Evolutionary conservation across 495 filamentous ascomycete genomes (phyloP).

Genomic region (Cudoniella acicularis): DNA sequence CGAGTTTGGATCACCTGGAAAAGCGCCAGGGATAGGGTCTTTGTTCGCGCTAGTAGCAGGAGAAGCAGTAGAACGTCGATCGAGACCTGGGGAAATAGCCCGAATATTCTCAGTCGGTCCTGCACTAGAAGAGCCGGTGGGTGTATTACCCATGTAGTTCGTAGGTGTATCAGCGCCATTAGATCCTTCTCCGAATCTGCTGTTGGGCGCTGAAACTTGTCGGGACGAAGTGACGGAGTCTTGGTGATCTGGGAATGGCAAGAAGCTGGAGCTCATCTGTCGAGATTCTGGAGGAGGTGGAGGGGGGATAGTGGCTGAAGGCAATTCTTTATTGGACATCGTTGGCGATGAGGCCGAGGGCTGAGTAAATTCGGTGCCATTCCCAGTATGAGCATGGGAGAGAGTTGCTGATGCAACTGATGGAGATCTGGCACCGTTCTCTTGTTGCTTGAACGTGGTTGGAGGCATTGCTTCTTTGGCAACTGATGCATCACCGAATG

Average conservation of each 20-base stretch:
- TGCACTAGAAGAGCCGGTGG: constrained; percentile 28
- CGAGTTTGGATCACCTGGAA: constrained; percentile 53
- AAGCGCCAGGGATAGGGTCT: constrained; percentile 51
- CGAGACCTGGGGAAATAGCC: constrained; percentile 26
- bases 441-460: constrained; percentile 66
- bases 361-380: constrained; percentile 13
- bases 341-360: constrained; percentile 16
- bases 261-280: constrained; percentile 68
- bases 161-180: constrained; percentile 57
- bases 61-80: constrained; percentile 24
- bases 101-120: constrained; percentile 22
- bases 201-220: constrained; percentile 75
- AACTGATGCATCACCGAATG: constrained; percentile 45
- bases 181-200: constrained; percentile 57
- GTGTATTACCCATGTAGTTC: constrained; percentile 36
- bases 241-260: constrained; percentile 59
- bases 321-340: constrained; percentile 7
- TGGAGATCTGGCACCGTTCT: constrained; percentile 30
- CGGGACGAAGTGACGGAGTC: constrained; percentile 75
- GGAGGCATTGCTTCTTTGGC: constrained; percentile 43
- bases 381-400: constrained; percentile 1
- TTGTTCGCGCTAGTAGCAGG: constrained; percentile 29
- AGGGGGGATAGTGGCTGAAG: constrained; percentile 25
- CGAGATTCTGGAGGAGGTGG: constrained; percentile 62
- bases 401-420: constrained; percentile 1